These are phyloP conservation scores for Geranium rotundifolium DNA, from an alignment of 345 rosid species.

Conservation along the genomic window DNA sequence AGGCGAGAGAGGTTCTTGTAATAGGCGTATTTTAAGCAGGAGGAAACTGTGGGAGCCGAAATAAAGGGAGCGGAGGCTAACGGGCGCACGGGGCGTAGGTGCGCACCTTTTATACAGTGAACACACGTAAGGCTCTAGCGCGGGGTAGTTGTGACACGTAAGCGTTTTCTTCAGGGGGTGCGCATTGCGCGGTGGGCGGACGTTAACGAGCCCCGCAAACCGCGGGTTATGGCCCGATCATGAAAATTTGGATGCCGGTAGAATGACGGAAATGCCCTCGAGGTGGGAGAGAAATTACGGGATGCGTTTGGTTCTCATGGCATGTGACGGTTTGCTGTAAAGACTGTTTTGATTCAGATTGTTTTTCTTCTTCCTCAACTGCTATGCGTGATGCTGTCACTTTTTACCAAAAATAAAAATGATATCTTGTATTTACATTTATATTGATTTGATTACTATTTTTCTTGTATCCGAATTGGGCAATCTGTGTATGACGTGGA, in stretches of 20 bases:
- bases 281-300: too few species aligned
- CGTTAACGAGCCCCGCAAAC: too few species aligned
- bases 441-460: too few species aligned
- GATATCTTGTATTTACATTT: too few species aligned
- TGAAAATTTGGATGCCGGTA: background rate
- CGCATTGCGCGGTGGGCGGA: constrained; percentile 1
- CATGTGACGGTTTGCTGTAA: constrained; percentile 14
- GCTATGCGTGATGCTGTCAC: constrained; percentile 8
- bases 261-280: background rate
- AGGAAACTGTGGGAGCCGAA: constrained; percentile 9
- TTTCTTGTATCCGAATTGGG: background rate
- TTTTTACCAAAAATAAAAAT: too few species aligned
- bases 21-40: background rate
- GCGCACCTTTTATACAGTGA: constrained; percentile 10
- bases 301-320: background rate
- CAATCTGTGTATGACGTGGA: background rate
- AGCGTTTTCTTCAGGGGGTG: background rate
- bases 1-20: background rate
- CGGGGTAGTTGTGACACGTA: constrained; percentile 16
- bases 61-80: background rate
- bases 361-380: constrained; percentile 4
- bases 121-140: constrained; percentile 11
- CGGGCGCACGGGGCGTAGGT: constrained; percentile 3
- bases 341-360: background rate
- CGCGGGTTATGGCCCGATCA: too few species aligned